phyloP scores from a whole-genome alignment of 1,139 yeast genomes.

The Candida freyschussii region DNA sequence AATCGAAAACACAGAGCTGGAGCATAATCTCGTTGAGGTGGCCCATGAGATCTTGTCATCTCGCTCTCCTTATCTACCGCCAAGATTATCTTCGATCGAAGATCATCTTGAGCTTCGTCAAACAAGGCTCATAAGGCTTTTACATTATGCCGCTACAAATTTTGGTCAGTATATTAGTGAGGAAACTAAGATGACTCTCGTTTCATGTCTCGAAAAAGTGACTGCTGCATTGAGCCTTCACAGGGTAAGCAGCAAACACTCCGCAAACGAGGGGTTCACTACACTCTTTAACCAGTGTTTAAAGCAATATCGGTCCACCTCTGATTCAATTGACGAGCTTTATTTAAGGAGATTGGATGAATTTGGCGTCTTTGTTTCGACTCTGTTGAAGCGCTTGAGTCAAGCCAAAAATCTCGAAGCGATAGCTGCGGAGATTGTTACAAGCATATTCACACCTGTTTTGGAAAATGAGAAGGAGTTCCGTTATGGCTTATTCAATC shows the following conservation, averaged over 20 bases:
- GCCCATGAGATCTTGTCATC: constrained; percentile 53
- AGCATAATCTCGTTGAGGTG: constrained; percentile 45
- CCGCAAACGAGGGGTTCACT: constrained; percentile 18
- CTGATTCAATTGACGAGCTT: constrained; percentile 10
- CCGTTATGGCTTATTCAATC: constrained; percentile 26
- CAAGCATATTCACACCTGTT: constrained; percentile 36
- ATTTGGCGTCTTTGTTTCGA: constrained; percentile 35
- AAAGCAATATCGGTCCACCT: constrained; percentile 7
- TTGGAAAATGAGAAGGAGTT: constrained; percentile 39
- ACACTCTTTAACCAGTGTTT: constrained; percentile 21
- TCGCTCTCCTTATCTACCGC: constrained; percentile 40
- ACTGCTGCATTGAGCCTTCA: constrained; percentile 51
- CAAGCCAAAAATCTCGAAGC: constrained; percentile 28
- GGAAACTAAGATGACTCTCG: constrained; percentile 32
- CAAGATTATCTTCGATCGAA: constrained; percentile 36
- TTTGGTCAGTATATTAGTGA: constrained; percentile 13
- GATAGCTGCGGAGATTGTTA: constrained; percentile 33
- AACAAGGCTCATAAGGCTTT: constrained; percentile 26
- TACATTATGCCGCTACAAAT: constrained; percentile 18
- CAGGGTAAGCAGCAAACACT: constrained; percentile 29
- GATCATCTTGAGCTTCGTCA: constrained; percentile 42
- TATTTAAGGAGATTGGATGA: constrained; percentile 26
- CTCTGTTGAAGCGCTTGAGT: constrained; percentile 30
- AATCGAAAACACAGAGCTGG: constrained; percentile 31
- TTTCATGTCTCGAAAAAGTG: constrained; percentile 52